Conservation (phyloP, 345 rosid genomes). For the Boechera retrofracta region DNA sequence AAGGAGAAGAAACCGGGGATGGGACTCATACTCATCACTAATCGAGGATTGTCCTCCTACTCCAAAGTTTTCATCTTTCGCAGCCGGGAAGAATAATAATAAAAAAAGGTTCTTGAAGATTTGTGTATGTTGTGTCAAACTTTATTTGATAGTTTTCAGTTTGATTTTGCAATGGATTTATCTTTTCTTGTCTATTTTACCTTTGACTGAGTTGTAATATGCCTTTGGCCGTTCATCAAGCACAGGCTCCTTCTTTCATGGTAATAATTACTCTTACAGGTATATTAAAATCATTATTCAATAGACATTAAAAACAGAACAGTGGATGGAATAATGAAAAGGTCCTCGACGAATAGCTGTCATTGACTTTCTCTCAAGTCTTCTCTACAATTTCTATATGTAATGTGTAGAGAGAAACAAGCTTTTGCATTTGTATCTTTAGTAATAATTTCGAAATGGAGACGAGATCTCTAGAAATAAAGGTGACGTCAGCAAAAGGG, state of each 20-base stretch:
- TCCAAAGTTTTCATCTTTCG: conserved; percentile 34
- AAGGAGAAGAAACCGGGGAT: conserved; percentile 58
- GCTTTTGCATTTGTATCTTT: conserved; percentile 21
- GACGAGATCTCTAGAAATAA: conserved; percentile 36
- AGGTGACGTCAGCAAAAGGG: conserved; percentile 36
- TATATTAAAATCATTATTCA: not conserved
- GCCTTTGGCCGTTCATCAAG: conserved; percentile 28
- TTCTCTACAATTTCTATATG: conserved; percentile 37
- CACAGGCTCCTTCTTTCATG: conserved; percentile 28
- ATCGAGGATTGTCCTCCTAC: not conserved
- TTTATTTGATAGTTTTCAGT: conserved; percentile 18
- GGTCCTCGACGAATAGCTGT: conserved; percentile 6
- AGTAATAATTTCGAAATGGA: conserved; percentile 1
- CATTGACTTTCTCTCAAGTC: conserved; percentile 38
- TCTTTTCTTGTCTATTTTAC: not conserved
- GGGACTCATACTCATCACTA: conserved; percentile 53
- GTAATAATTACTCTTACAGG: conserved; percentile 22
- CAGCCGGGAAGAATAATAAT: conserved; percentile 33
- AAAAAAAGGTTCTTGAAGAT: conserved; percentile 42
- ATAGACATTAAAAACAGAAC: not conserved
- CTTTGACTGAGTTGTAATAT: conserved; percentile 27
- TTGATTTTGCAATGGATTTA: conserved; percentile 26
- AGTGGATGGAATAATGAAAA: conserved; percentile 20
- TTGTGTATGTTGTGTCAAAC: conserved; percentile 36
- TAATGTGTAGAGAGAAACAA: conserved; percentile 7